Evolutionary conservation across 768 basidiomycete genomes (phyloP).

Genomic region (Leucocoprinus sp.): DNA sequence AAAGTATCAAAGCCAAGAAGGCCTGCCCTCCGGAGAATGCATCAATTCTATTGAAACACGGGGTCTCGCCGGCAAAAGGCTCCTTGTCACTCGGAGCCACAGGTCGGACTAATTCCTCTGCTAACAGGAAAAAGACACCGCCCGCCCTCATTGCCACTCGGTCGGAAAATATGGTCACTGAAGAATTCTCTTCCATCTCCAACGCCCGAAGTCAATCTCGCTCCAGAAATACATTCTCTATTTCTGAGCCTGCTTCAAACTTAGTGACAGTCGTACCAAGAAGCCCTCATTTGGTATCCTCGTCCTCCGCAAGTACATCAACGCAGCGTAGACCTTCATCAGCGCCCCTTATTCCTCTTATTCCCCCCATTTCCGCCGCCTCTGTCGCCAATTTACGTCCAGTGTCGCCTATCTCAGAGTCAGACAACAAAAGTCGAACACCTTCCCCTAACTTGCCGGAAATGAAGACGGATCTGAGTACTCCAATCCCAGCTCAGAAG

Average conservation of each 20-base stretch:
- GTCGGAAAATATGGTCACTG: conserved; percentile 14
- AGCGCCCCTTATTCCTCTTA: conserved; percentile 14
- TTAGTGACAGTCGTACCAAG: conserved; percentile 12
- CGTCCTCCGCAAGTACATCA: conserved; percentile 14
- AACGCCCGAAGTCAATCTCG: conserved; percentile 16
- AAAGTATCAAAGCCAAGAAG: conserved; percentile 14
- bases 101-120: conserved; percentile 8
- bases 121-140: conserved; percentile 18
- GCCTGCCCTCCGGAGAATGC: neutral
- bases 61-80: neutral
- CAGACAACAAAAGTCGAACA: conserved; percentile 21
- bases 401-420: neutral
- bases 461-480: conserved; percentile 23
- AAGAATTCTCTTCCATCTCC: conserved; percentile 12
- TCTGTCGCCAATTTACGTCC: neutral
- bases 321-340: conserved; percentile 6
- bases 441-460: conserved; percentile 37
- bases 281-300: neutral
- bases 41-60: neutral
- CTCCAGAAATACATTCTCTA: conserved; percentile 22
- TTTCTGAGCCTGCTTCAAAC: conserved; percentile 18
- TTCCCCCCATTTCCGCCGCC: conserved; percentile 8
- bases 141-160: conserved; percentile 13
- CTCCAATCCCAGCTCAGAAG: conserved; percentile 24
- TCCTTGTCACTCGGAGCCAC: conserved; percentile 23